phyloP scores from a whole-genome alignment of 2,329 filamentous ascomycete species.

The Fusarium begoniae region DNA sequence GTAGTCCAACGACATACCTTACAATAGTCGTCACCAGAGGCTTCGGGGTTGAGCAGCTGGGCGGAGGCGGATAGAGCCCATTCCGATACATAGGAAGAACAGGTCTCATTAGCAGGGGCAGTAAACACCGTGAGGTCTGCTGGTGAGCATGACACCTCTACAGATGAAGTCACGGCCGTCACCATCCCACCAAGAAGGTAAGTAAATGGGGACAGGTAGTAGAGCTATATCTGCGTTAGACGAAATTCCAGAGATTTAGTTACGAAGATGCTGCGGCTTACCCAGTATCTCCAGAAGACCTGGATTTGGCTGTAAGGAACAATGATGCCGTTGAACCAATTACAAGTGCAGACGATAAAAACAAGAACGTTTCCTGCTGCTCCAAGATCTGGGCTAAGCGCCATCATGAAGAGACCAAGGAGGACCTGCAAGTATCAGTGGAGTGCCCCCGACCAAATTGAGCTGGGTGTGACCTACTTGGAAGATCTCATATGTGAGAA shows the following conservation, averaged over 20 bases:
- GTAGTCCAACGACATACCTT: neutral
- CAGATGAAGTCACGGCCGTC: neutral
- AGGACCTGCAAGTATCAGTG: neutral
- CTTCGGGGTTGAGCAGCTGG: neutral
- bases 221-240: neutral
- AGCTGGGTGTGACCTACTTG: neutral
- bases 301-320: neutral
- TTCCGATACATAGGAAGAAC: neutral
- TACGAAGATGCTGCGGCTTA: neutral
- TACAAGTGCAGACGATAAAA: neutral
- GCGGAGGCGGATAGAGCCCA: neutral
- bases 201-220: neutral
- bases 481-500: neutral
- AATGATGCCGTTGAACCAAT: neutral
- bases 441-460: rapidly evolving
- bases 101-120: neutral
- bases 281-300: neutral
- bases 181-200: neutral
- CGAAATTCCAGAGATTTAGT: too few relatives aligned
- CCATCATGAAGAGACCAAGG: neutral
- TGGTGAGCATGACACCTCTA: neutral
- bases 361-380: neutral
- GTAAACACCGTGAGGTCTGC: neutral
- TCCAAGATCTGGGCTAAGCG: neutral
- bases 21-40: neutral